phyloP scores from a whole-genome alignment of 2,329 filamentous ascomycete genomes.

The Phyllosticta paracitricarpa region DNA sequence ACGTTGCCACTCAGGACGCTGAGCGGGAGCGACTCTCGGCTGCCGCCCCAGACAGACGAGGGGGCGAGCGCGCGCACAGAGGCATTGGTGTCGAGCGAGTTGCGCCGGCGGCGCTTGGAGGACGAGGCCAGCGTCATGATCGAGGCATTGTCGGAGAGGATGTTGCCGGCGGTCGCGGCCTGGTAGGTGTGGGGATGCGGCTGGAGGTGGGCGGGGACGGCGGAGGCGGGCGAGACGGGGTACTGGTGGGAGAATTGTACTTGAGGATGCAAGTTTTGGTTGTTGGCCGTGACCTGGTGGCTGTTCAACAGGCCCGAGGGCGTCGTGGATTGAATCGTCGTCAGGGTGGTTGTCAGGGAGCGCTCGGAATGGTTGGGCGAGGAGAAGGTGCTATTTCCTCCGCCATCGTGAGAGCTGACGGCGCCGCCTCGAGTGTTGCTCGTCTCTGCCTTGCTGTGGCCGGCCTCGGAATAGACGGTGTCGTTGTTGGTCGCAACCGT shows the following conservation, averaged over 20 bases:
- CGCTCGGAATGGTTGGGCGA: constrained; percentile 72
- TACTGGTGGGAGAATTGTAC: constrained; percentile 51
- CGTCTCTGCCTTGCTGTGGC: constrained; percentile 74
- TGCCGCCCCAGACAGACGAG: constrained; percentile 71
- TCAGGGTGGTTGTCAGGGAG: constrained; percentile 73
- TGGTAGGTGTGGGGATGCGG: constrained; percentile 61
- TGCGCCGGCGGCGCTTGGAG: constrained; percentile 64
- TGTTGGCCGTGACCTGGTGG: constrained; percentile 18
- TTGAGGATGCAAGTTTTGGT: constrained; percentile 22
- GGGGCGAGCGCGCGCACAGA: constrained; percentile 77
- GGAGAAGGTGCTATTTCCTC: constrained; percentile 65
- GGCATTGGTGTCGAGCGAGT: constrained; percentile 77
- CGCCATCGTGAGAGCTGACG: constrained; percentile 47
- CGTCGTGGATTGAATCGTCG: constrained; percentile 69
- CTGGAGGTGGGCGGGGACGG: constrained; percentile 60
- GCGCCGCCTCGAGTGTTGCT: constrained; percentile 54
- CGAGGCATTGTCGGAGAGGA: constrained; percentile 75
- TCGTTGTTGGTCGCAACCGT: constrained; percentile 80
- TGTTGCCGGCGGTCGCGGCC: constrained; percentile 70
- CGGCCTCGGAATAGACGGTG: constrained; percentile 61
- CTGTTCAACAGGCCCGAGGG: constrained; percentile 41
- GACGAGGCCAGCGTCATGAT: constrained; percentile 78
- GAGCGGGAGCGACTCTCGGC: constrained; percentile 67
- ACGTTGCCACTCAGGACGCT: constrained; percentile 67
- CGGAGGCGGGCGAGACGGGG: constrained; percentile 52